Percentiles rank a stretch among this genome's conserved stretches.
Conservation (phyloP, 2,329 filamentous ascomycete species). For the Phialemonium atrogriseum region DNA sequence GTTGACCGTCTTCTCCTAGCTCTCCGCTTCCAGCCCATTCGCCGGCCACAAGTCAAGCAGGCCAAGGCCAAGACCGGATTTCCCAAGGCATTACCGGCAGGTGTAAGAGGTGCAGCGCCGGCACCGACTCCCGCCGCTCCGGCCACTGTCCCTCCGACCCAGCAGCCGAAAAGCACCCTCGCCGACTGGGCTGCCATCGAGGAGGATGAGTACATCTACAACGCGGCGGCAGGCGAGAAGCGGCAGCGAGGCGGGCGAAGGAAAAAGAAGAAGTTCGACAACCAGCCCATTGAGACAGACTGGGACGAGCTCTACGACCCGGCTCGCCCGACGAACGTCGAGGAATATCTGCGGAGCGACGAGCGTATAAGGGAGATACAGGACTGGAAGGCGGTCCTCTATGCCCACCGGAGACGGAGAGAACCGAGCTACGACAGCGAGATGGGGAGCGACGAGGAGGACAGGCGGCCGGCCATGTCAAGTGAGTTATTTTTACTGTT, state of each 20-base stretch:
- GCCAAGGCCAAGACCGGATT: constrained; percentile 54
- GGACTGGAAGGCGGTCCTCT: constrained; percentile 79
- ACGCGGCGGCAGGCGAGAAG: constrained; percentile 47
- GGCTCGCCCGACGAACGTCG: constrained; percentile 70
- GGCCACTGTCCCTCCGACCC: constrained; percentile 19
- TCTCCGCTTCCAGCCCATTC: constrained; percentile 80
- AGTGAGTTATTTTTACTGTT: constrained; percentile 24
- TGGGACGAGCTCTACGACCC: constrained; percentile 94
- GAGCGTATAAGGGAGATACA: constrained; percentile 71
- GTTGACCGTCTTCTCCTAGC: constrained; percentile 34
- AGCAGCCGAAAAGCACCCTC: constrained; percentile 56
- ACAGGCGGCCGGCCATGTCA: constrained; percentile 17
- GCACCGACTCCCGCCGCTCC: constrained; percentile 27
- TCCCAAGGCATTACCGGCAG: constrained; percentile 29
- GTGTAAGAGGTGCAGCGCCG: constrained; percentile 21
- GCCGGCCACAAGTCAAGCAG: constrained; percentile 58
- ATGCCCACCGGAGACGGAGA: constrained; percentile 52
- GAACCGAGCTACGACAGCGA: constrained; percentile 34
- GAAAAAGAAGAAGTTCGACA: constrained; percentile 56
- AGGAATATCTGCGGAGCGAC: constrained; percentile 76
- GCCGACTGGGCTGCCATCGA: constrained; percentile 73
- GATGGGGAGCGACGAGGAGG: constrained; percentile 29
- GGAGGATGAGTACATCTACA: constrained; percentile 76
- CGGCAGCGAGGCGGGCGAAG: constrained; percentile 64
- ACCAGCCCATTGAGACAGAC: constrained; percentile 52